Conservation (phyloP, 306 rosid genomes). For the Cicer cuneatum region DNA sequence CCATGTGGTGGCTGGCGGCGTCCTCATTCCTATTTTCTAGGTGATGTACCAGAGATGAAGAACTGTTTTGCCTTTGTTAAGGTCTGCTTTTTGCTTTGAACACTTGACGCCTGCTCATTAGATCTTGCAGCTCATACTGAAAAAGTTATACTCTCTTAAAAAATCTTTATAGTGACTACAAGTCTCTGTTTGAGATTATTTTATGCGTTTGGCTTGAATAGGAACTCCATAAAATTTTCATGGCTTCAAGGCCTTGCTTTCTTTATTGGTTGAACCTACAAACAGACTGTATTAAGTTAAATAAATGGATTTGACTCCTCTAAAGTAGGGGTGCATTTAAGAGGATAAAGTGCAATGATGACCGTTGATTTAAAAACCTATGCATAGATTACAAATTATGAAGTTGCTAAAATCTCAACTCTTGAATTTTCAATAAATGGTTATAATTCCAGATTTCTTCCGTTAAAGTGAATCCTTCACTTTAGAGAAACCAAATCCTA, state of each 20-base stretch:
- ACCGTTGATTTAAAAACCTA: neutral
- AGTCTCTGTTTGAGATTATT: neutral
- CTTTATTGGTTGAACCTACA: constrained; percentile 30
- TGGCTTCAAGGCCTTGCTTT: constrained; percentile 5
- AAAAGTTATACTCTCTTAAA: neutral
- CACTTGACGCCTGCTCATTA: neutral
- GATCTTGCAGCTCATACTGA: neutral
- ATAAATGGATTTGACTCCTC: neutral
- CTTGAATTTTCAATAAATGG: neutral
- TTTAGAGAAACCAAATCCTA: constrained; percentile 21
- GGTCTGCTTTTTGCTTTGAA: constrained; percentile 55
- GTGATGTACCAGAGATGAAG: constrained; percentile 81
- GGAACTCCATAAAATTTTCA: neutral
- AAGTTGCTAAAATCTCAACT: neutral
- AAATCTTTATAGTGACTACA: neutral
- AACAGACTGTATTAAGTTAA: neutral
- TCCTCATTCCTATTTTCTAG: constrained; percentile 86
- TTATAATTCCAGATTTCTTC: constrained; percentile 5
- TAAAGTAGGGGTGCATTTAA: neutral
- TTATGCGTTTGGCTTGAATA: neutral
- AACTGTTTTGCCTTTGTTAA: constrained; percentile 93
- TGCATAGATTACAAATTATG: neutral
- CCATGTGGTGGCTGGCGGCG: constrained; percentile 99
- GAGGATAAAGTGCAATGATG: neutral
- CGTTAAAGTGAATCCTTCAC: neutral